Evolutionary conservation across 2,329 filamentous ascomycete species (phyloP).

Genomic region (Magnaporthales sp.): DNA sequence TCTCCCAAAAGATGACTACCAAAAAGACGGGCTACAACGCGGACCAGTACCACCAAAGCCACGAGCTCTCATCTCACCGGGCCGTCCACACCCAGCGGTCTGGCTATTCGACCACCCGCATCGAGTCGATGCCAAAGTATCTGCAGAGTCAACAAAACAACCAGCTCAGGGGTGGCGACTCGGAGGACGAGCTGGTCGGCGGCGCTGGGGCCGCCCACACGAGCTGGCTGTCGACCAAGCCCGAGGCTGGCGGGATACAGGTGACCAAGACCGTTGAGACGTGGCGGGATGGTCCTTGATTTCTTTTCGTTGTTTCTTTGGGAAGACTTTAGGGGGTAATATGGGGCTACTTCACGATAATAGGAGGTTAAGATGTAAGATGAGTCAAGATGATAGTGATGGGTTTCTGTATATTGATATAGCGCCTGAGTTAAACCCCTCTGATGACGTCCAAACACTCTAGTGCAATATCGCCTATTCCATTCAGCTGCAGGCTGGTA

Average conservation of each 20-base stretch:
- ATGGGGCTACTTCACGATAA: no score
- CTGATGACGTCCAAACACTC: no score
- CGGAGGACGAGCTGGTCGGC: neutral
- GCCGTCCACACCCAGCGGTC: neutral
- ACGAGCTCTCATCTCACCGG: neutral
- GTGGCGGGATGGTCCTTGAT: neutral
- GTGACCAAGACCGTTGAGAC: neutral
- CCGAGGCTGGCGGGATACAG: neutral
- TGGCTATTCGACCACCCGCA: neutral
- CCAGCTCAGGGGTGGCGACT: neutral
- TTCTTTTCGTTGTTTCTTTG: no score
- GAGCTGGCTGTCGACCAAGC: neutral
- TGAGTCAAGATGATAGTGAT: no score
- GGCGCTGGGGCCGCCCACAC: neutral
- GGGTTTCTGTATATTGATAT: no score
- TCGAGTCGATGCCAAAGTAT: neutral
- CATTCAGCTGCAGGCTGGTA: no score
- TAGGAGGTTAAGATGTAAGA: no score
- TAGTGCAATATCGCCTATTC: no score
- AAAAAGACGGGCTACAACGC: neutral
- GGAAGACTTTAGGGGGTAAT: no score
- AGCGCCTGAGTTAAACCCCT: no score
- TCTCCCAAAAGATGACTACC: neutral
- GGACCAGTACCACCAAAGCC: neutral
- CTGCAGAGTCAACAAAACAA: neutral